Evolutionary conservation across 306 rosid species (phyloP), one percentile per base, ranked within the genome.

Genomic region (Rosa lucieae): DNA sequence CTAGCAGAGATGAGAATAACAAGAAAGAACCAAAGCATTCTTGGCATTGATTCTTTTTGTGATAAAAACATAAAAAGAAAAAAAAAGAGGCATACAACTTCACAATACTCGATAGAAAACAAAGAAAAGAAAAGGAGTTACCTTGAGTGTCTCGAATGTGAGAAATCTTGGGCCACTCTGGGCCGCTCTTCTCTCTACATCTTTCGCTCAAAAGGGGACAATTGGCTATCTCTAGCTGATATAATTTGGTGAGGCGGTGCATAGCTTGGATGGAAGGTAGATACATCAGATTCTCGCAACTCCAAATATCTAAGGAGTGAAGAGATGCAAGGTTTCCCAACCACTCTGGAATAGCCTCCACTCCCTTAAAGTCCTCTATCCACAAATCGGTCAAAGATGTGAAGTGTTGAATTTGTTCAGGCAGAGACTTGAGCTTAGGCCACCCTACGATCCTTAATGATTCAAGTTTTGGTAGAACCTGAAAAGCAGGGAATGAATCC

Each of bases 181-280:
- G 37, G 35, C 66, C 14, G 20, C 18, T 61, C 40, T 61, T 40
- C 67, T 26, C 40, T 0, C 2, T 10, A 17, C 67, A 62, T 62
- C 67, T 62, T 62, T 62, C 40, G 0, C 9, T 29, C 3, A 21
- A 14, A 3, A 59, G 66, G 65, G 17, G 37, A 59, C 66, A 59
- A 0, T 3, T 0, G 2, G 0, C 0, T 6, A 59, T 10, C 2
- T 2, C 0, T 23, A 59, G 6, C 2, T 0, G 0, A 0, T 3
- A 0, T 59, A 59, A 59, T 11, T 23, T 4, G 39, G 39, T 59
- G 17, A 59, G 66, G 37, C 15, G 14, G 4, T 11, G 66, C 66
- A 59, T 23, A 10, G 66, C 17, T 59, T 10, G 6, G 15, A 59
- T 6, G 5, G 37, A 59, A 21, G 66, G 66, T 59, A 23, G 37